Conservation (phyloP, 805 yeast genomes). For the Debaryomyces tyrocola region DNA sequence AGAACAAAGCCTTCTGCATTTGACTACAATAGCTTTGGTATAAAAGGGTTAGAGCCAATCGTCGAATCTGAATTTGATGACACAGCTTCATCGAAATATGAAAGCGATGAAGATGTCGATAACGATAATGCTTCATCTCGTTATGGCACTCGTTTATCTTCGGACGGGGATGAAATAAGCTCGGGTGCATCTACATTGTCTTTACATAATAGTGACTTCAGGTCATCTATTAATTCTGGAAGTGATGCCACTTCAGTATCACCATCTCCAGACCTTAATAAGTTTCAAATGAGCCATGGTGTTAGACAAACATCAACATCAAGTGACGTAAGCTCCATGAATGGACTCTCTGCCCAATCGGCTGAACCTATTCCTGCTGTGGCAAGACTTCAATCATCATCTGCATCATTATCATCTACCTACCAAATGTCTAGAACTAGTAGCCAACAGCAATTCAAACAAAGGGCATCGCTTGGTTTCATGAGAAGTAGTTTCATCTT, state of each 20-base stretch:
- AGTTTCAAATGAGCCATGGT: slow-evolving; percentile 10
- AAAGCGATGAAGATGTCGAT: slow-evolving; percentile 20
- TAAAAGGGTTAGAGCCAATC: slow-evolving; percentile 39
- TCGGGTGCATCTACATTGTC: slow-evolving; percentile 37
- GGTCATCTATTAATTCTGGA: slow-evolving; percentile 36
- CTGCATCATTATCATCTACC: slow-evolving; percentile 7
- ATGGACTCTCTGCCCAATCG: slow-evolving; percentile 13
- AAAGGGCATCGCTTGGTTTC: slow-evolving; percentile 41
- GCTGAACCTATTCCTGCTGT: slow-evolving; percentile 5
- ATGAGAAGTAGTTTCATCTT: slow-evolving; percentile 44
- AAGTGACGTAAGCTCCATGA: slow-evolving; percentile 18
- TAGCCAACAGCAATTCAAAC: slow-evolving; percentile 8
- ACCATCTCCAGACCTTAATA: slow-evolving; percentile 11
- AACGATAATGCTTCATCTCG: slow-evolving; percentile 15
- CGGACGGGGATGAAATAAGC: slow-evolving; percentile 19
- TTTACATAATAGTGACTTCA: slow-evolving; percentile 38
- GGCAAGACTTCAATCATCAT: slow-evolving; percentile 2
- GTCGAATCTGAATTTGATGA: slow-evolving; percentile 33
- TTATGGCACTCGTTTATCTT: slow-evolving; percentile 13
- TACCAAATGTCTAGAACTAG: slow-evolving; percentile 8
- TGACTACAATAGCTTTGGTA: slow-evolving; percentile 24
- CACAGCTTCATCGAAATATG: slow-evolving; percentile 32
- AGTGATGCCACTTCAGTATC: slow-evolving; percentile 19
- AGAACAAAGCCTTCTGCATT: slow-evolving; percentile 10
- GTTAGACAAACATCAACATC: slow-evolving; percentile 12